Evolutionary conservation across 305 asterid species (phyloP), one percentile per base, ranked within the genome.

Genomic region (Fraxinus ornus): DNA sequence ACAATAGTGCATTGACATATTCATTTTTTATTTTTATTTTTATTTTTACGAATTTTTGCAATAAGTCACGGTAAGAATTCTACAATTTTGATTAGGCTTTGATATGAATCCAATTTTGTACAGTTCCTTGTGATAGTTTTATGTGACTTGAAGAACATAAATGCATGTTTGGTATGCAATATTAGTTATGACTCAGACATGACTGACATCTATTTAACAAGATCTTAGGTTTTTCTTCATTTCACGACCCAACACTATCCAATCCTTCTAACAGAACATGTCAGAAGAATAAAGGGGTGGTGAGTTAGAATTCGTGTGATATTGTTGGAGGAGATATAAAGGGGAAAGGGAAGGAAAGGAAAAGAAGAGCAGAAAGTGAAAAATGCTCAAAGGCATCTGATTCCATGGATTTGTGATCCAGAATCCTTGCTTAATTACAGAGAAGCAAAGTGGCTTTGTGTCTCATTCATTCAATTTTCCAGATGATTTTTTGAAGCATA

Each of bases 311-410:
- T 37, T n/a, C 32, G 37, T n/a, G 22, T 77, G 36, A 13, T 77
- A 17, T 28, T 9, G 55, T 13, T 64, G 75, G 62, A 30, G 8
- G 15, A 19, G 19, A 77, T 77, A 30, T 72, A 77, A 77, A 84
- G 84, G 82, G 75, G 72, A 79, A 83, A 19, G 49, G 21, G n/a
- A 26, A 44, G 72, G 37, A 57, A 85, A 84, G 52, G 17, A 44
- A 12, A 12, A 60, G 17, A 36, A 83, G 37, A 26, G 55, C 76
- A 74, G 36, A 71, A 83, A 79, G 80, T 79, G 82, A 72, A 9
- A 26, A 36, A 36, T 68, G 39, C 37, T 68, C 36, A 30, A 24
- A 39, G 74, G 89, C 84, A 88, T 86, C 88, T 76, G 89, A 83
- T 86, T 86, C 87, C 76, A 9, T 28, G 35, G 66, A 52, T 78